Base-by-base conservation (phyloP, 2,329 filamentous ascomycete genomes). In the Talaromyces amestolkiae region DNA sequence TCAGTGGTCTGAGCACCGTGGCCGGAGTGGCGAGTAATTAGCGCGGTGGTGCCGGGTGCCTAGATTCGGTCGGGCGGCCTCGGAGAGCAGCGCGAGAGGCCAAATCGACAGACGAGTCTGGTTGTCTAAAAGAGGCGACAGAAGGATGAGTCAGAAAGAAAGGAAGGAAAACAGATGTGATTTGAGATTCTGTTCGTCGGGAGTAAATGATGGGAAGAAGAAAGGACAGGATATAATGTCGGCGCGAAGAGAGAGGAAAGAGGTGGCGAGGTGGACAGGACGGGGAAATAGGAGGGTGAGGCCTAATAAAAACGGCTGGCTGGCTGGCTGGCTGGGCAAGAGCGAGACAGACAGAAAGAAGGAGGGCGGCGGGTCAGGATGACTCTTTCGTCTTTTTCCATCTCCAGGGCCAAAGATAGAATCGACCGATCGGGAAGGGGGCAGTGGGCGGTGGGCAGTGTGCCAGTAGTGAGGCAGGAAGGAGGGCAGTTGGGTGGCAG, bases 361-460 rank as follows among this genome's bases (percentile, higher is more conserved):
- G 58, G 60, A 47, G 51, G 64, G 45, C 35, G 41, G 39, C 61
- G 45, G 60, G 61, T 61, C 13, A 22, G 61, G 24, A 43, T 59
- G 35, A 67, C 65, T 64, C 67, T 54, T 39, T 35, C 31, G 27
- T 31, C 27, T 35, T 17, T 33, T 33, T 49, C 49, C 49, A 53
- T 69, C 65, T 64, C 63, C 54, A 56, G 66, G 54, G 66, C 47
- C 66, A 67, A 67, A 70, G 66, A 68, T 69, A 72, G 68, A 67
- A 59, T 39, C 60, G 41, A 45, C 64, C 35, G 51, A 56, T 43
- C 33, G 39, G 61, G 61, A 33, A 56, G 24, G 61, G 49, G 49
- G 39, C 58, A 47, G 54, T 58, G 56, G 56, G 37, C 56, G 43
- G 56, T 59, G 37, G 33, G 22, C 35, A 27, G 31, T 39, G 39